These are phyloP conservation scores for Boeremia exigua DNA, from an alignment of 2,329 filamentous ascomycete genomes.

Conservation along the genomic window DNA sequence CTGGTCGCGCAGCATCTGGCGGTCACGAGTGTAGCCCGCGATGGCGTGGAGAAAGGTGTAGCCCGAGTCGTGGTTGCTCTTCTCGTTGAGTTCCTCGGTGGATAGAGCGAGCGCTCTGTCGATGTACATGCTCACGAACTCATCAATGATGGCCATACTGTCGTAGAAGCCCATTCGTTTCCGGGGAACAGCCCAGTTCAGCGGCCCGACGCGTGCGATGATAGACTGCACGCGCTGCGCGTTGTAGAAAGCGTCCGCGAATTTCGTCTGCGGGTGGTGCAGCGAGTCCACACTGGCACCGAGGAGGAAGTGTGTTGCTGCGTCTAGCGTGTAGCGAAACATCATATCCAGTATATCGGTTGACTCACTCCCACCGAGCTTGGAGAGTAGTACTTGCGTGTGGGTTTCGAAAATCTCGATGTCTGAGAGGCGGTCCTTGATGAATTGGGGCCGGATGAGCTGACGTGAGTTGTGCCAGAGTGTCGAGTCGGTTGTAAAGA, in stretches of 20 bases:
- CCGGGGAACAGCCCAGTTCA: constrained; percentile 69
- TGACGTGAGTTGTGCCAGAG: constrained; percentile 82
- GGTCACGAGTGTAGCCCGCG: constrained; percentile 74
- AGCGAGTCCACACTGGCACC: constrained; percentile 73
- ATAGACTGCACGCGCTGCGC: constrained; percentile 77
- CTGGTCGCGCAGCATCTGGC: constrained; percentile 79
- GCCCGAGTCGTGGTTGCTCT: constrained; percentile 71
- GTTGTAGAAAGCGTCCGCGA: constrained; percentile 81
- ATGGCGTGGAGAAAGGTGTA: constrained; percentile 90
- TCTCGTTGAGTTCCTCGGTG: constrained; percentile 73
- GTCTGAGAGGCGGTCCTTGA: constrained; percentile 82
- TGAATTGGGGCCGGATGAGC: constrained; percentile 84
- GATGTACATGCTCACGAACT: constrained; percentile 80
- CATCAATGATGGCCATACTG: constrained; percentile 72
- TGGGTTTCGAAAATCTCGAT: constrained; percentile 82
- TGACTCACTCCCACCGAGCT: constrained; percentile 61
- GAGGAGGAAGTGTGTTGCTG: constrained; percentile 84
- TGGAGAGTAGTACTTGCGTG: constrained; percentile 72
- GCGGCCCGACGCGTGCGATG: constrained; percentile 67
- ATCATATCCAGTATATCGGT: constrained; percentile 79
- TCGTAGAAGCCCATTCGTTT: constrained; percentile 65
- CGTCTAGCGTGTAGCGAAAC: constrained; percentile 79
- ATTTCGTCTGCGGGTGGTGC: constrained; percentile 65
- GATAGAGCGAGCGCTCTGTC: constrained; percentile 73
- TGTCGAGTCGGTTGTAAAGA: constrained; percentile 76